Conservation (phyloP, 768 basidiomycete genomes). For the Naganishia kalamii region DNA sequence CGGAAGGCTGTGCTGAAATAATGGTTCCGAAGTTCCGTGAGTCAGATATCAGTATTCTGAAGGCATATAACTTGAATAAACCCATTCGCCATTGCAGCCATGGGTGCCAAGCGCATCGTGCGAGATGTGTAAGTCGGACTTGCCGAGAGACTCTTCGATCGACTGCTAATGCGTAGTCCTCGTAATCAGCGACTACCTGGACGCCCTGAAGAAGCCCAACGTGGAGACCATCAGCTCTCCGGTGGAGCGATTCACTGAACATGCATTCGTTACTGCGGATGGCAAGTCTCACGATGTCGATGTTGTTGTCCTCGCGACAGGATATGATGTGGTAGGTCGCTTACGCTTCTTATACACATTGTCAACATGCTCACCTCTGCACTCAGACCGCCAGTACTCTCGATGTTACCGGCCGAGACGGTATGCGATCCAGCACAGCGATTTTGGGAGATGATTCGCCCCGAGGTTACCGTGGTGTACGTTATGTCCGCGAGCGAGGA, state of each 20-base stretch:
- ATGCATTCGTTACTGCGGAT: slow-evolving; percentile 18
- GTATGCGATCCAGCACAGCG: background rate
- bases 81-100: background rate
- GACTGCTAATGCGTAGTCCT: background rate
- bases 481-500: background rate
- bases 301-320: slow-evolving; percentile 29
- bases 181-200: slow-evolving; percentile 23
- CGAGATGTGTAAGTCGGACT: slow-evolving; percentile 23
- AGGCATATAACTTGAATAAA: background rate
- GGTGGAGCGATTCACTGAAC: slow-evolving; percentile 14
- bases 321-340: slow-evolving; percentile 28
- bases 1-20: slow-evolving; percentile 18
- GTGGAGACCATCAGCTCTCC: slow-evolving; percentile 23
- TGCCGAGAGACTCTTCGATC: background rate
- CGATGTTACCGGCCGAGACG: slow-evolving; percentile 24
- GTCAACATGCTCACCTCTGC: background rate
- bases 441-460: slow-evolving; percentile 11
- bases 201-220: slow-evolving; percentile 23
- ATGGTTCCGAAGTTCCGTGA: slow-evolving; percentile 26
- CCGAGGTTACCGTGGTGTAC: slow-evolving; percentile 23
- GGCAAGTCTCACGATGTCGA: slow-evolving; percentile 22
- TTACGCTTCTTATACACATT: background rate
- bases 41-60: background rate
- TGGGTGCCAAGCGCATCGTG: slow-evolving; percentile 26
- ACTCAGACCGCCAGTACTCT: slow-evolving; percentile 18